phyloP scores from a whole-genome alignment of 148 eudicot species.

The Silene latifolia region DNA sequence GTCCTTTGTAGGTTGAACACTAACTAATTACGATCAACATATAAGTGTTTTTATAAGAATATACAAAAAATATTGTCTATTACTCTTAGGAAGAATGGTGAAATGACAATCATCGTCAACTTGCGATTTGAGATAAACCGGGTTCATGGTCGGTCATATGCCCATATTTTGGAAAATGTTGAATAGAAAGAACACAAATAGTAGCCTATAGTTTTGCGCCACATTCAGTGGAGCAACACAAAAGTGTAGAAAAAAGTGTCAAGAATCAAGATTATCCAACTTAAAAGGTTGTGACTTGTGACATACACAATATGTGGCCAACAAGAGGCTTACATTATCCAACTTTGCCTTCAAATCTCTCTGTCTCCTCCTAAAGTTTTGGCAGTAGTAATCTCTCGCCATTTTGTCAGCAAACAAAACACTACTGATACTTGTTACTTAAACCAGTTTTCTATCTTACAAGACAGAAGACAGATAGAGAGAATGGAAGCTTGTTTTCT shows the following conservation, averaged over 20 bases:
- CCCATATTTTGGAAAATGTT: no score
- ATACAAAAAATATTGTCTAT: no score
- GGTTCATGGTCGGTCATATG: no score
- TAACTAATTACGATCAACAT: no score
- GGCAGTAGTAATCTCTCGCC: neutral
- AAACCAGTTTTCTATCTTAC: neutral
- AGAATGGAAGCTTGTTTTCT: conserved; percentile 70
- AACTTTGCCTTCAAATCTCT: neutral
- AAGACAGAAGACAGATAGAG: neutral
- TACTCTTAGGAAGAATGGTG: no score
- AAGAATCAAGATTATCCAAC: conserved; percentile 17
- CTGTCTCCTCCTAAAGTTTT: neutral
- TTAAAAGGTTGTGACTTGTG: conserved; percentile 14
- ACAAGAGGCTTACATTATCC: neutral
- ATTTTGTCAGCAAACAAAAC: neutral
- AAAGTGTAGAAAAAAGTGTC: conserved; percentile 12
- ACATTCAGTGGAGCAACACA: conserved; percentile 17
- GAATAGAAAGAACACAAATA: no score
- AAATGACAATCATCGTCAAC: no score
- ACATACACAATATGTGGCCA: conserved; percentile 13
- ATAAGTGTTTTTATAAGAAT: no score
- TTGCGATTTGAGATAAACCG: no score
- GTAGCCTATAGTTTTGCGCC: neutral
- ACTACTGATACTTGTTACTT: neutral
- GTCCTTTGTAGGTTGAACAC: no score